phyloP scores from a whole-genome alignment of 306 rosid species.

The Cucurbita moschata region DNA sequence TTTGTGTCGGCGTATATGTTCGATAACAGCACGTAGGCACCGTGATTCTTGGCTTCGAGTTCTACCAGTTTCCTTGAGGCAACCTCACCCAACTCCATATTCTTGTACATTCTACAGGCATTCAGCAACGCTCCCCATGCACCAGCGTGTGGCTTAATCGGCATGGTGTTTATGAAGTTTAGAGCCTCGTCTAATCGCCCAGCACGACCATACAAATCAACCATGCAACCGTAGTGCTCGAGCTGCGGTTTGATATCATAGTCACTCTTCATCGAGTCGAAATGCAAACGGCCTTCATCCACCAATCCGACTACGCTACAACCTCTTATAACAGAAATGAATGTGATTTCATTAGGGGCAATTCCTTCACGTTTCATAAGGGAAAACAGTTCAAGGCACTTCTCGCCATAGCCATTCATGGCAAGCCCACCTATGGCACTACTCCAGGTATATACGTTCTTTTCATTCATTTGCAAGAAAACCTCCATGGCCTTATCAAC shows the following conservation, averaged over 20 bases:
- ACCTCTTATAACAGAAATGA: constrained; percentile 33
- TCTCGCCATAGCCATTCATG: constrained; percentile 42
- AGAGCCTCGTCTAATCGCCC: constrained; percentile 46
- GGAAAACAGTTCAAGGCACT: constrained; percentile 33
- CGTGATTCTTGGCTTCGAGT: constrained; percentile 35
- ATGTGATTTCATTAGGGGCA: constrained; percentile 35
- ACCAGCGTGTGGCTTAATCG: constrained; percentile 42
- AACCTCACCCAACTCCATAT: constrained; percentile 33
- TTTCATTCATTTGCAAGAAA: constrained; percentile 44
- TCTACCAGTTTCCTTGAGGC: constrained; percentile 34
- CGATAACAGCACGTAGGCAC: constrained; percentile 44
- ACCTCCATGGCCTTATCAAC: constrained; percentile 46
- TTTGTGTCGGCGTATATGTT: constrained; percentile 45
- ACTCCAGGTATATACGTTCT: constrained; percentile 49
- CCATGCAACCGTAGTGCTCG: constrained; percentile 54
- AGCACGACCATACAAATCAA: constrained; percentile 47
- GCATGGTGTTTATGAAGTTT: constrained; percentile 40
- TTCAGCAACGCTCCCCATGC: constrained; percentile 61
- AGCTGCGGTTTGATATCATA: constrained; percentile 36
- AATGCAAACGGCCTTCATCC: constrained; percentile 32
- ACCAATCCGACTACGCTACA: constrained; percentile 52
- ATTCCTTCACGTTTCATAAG: constrained; percentile 30
- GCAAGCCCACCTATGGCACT: constrained; percentile 47
- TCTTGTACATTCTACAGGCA: constrained; percentile 38
- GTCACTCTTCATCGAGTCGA: constrained; percentile 32